phyloP scores from a whole-genome alignment of 192 early-diverging fungal genomes.

The Backusella luteola region DNA sequence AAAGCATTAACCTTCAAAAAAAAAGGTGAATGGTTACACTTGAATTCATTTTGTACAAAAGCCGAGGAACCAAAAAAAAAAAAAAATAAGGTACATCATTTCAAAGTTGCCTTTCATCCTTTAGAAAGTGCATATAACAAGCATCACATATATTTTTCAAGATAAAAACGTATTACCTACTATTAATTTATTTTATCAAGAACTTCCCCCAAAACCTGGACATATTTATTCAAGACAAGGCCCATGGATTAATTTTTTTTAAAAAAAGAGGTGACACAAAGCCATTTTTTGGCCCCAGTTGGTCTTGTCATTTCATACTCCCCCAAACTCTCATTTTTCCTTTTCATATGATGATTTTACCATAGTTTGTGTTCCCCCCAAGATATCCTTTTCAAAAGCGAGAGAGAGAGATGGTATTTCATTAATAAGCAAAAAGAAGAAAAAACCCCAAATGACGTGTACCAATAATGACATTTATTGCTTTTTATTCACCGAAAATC shows the following conservation, averaged over 20 bases:
- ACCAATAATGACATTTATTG: neutral
- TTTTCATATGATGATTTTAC: neutral
- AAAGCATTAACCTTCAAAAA: no score
- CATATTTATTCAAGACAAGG: neutral
- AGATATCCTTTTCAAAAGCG: neutral
- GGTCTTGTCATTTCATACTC: slow-evolving; percentile 1
- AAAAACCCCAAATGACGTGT: neutral
- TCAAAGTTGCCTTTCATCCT: neutral
- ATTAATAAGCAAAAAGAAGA: neutral
- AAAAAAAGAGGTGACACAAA: neutral
- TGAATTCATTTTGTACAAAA: neutral
- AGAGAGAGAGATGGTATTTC: neutral
- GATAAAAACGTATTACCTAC: no score
- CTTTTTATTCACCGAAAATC: slow-evolving; percentile 4
- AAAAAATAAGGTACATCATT: neutral
- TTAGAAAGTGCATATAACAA: no score
- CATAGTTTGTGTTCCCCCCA: neutral
- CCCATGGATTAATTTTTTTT: neutral
- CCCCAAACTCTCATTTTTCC: neutral
- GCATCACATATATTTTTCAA: no score
- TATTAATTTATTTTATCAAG: no score
- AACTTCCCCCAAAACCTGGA: neutral
- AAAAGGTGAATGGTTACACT: neutral
- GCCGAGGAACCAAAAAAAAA: neutral
- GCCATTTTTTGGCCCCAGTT: neutral